These are phyloP conservation scores for Magnolia sinica DNA, from an alignment of 164 flowering plant genomes.

Conservation along the genomic window DNA sequence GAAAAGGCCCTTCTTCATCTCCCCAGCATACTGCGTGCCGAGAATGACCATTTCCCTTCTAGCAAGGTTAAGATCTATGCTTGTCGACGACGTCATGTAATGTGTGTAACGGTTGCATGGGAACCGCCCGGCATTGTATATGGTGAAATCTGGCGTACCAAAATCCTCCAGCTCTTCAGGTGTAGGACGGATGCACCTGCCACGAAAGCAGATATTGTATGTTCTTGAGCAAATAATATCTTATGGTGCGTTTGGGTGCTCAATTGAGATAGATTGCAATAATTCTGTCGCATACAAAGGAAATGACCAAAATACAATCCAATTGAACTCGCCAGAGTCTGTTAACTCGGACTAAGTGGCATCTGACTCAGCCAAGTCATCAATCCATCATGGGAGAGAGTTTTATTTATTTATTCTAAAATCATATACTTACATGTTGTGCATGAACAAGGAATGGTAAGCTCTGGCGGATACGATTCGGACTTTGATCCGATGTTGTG, in stretches of 20 bases:
- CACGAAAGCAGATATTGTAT: conserved; percentile 51
- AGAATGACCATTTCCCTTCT: conserved; percentile 99
- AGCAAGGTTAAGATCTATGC: conserved; percentile 87
- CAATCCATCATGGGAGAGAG: too few species aligned
- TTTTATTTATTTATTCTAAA: too few species aligned
- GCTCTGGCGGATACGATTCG: conserved; percentile 97
- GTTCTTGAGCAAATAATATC: conserved; percentile 17
- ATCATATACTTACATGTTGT: conserved; percentile 82
- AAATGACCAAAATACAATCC: too few species aligned
- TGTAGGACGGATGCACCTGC: conserved; percentile 99
- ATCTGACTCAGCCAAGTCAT: too few species aligned
- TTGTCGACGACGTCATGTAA: conserved; percentile 99
- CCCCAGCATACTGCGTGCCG: conserved; percentile 99
- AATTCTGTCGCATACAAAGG: not conserved
- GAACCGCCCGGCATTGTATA: conserved; percentile 98
- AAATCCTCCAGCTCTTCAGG: conserved; percentile 97
- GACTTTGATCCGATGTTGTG: conserved; percentile 86
- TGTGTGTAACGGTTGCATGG: conserved; percentile 98
- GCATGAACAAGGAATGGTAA: conserved; percentile 97
- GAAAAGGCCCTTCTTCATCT: conserved; percentile 99
- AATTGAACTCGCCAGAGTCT: too few species aligned
- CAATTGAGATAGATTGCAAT: not conserved
- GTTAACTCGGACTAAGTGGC: too few species aligned
- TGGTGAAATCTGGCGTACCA: conserved; percentile 99
- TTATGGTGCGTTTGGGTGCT: not conserved